Percentiles rank a stretch among this genome's conserved stretches.
These are phyloP conservation scores for Fusarium concolor DNA, from an alignment of 2,329 filamentous ascomycete species.

Conservation along the genomic window DNA sequence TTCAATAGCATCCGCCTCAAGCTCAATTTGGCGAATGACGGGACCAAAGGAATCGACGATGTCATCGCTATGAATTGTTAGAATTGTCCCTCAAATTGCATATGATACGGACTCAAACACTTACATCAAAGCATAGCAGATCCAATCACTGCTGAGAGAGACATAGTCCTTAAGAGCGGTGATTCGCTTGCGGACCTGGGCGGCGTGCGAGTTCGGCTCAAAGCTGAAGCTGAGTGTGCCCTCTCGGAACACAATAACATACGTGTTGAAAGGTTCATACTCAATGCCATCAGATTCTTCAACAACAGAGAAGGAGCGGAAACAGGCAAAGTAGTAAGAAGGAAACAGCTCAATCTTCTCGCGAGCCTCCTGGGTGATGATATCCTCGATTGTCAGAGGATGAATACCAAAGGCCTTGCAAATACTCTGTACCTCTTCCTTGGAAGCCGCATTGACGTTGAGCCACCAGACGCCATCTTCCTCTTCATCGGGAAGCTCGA, in stretches of 20 bases:
- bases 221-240: slow-evolving; percentile 97
- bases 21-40: slow-evolving; percentile 86
- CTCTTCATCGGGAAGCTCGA: slow-evolving; percentile 72
- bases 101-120: slow-evolving; percentile 47
- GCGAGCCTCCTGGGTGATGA: slow-evolving; percentile 91
- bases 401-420: slow-evolving; percentile 97
- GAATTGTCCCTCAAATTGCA: slow-evolving; percentile 41
- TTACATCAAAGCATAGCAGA: slow-evolving; percentile 97
- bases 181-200: slow-evolving; percentile 91
- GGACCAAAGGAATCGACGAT: slow-evolving; percentile 97
- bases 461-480: slow-evolving; percentile 96
- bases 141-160: slow-evolving; percentile 95
- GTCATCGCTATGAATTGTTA: slow-evolving; percentile 73
- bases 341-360: slow-evolving; percentile 99
- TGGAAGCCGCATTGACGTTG: slow-evolving; percentile 89
- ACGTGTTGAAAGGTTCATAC: slow-evolving; percentile 94
- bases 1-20: slow-evolving; percentile 91
- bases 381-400: slow-evolving; percentile 95
- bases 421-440: slow-evolving; percentile 87
- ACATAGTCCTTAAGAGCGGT: slow-evolving; percentile 94
- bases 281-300: slow-evolving; percentile 83
- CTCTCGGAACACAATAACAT: slow-evolving; percentile 96
- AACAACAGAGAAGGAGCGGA: slow-evolving; percentile 88
- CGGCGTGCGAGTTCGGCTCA: slow-evolving; percentile 84
- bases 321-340: slow-evolving; percentile 98